A percentile compares a stretch with the other conserved stretches of the same genome.
Conservation (phyloP, 208 protist genomes). For the Naegleria lovaniensis region DNA sequence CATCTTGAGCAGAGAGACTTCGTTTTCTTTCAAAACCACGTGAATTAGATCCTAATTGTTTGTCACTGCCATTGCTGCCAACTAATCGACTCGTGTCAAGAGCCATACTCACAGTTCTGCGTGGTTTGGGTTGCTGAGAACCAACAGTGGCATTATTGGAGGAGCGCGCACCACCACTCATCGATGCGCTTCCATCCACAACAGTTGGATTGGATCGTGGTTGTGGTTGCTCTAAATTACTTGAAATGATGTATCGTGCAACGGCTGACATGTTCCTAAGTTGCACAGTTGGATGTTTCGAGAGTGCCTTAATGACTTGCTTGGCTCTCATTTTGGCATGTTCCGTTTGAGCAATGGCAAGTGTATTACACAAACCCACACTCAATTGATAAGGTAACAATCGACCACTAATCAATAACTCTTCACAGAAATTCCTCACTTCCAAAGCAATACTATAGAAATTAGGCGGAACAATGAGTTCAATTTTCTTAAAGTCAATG, state of each 20-base stretch:
- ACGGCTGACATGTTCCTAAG: background rate
- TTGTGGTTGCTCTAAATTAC: background rate
- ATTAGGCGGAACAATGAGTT: background rate
- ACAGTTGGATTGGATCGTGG: no score
- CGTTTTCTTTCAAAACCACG: background rate
- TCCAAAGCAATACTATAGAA: background rate
- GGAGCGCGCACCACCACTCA: background rate
- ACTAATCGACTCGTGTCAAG: no score
- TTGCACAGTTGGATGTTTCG: constrained; percentile 7
- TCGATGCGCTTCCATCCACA: no score
- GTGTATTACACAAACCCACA: background rate
- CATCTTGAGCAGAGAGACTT: background rate
- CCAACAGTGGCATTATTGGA: no score
- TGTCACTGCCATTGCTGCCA: no score
- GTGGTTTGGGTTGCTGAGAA: no score
- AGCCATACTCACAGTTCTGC: no score
- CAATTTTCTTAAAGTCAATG: background rate
- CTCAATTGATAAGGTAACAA: constrained; percentile 13
- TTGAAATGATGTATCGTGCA: background rate
- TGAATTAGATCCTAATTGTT: background rate
- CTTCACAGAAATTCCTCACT: background rate
- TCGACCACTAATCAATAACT: background rate
- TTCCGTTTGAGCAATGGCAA: background rate
- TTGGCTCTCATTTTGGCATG: background rate
- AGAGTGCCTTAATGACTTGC: background rate